A percentile compares a stretch with the other conserved stretches of the same genome.
phyloP scores from a whole-genome alignment of 2,329 filamentous ascomycete genomes.

The Colletotrichum spaethianum region DNA sequence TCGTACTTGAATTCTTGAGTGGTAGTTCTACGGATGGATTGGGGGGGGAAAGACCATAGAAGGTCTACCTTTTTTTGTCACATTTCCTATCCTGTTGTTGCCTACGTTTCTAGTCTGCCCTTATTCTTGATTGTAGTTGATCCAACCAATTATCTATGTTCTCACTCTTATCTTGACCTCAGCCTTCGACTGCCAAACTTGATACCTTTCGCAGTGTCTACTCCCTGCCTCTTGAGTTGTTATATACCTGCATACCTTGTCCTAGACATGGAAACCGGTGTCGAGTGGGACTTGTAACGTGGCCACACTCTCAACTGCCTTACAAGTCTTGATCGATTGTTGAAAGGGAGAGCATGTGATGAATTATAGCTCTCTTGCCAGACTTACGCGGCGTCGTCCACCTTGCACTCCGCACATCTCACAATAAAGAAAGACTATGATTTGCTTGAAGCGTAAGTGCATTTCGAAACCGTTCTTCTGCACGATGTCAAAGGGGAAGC shows the following conservation, averaged over 20 bases:
- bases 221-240: no score
- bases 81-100: background rate
- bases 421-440: no score
- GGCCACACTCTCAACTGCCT: no score
- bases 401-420: background rate
- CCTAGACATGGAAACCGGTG: no score
- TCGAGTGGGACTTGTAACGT: no score
- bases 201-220: no score
- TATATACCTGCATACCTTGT: no score
- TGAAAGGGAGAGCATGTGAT: background rate
- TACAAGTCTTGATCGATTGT: background rate
- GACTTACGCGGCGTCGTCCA: background rate
- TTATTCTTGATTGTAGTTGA: background rate
- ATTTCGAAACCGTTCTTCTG: no score
- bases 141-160: no score
- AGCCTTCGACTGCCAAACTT: background rate
- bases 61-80: background rate
- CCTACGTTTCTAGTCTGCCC: background rate
- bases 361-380: background rate
- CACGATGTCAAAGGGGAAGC: background rate
- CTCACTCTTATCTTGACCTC: background rate
- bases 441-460: no score
- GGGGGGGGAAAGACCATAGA: background rate
- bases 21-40: slow-evolving; percentile 7
- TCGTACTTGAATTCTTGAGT: slow-evolving; percentile 14